Base-by-base conservation (phyloP, 306 rosid genomes). In the Leucaena leucocephala region DNA sequence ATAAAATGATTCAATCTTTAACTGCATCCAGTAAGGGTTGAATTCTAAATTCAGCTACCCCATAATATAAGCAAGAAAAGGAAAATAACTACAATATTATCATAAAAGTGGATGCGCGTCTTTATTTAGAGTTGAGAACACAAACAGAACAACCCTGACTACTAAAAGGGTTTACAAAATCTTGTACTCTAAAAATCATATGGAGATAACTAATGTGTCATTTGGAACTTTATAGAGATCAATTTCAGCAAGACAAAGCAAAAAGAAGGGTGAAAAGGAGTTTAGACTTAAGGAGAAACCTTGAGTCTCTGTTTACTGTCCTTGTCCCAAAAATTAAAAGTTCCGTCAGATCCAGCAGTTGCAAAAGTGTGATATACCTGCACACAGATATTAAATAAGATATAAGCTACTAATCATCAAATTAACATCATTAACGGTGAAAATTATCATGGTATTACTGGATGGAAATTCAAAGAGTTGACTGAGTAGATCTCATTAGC, bases 251-350 rank as follows among this genome's bases (percentile, higher is more conserved):
- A 68, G 12, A 44, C 21, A 42, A 19, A 8, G 6, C 7, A 68
- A 15, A 68, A 14, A 2, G 39, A 1, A 9, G 36, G 21, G 21
- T 2, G 21, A 22, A 40, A 44, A 33, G 13, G n/a, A n/a, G 16
- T 13, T 14, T 70, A 70, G 59, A 33, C 0, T 46, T 46, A 33
- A 70, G 66, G 10, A 82, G 54, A 74, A 42, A 95, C 98, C 98
- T 95, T 93, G 62, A 93, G 97, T 83, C 98, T 93, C 83, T 95
- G 98, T 82, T 93, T 95, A 78, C 98, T 95, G 87, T 95, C 98
- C 84, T 95, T 93, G 72, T 93, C 98, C 98, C 99, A 93, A 85
- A 95, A 93, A 86, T 95, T 91, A 81, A 93, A 93, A 74, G 98
- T 90, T 57, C 99, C 99, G 65, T 95, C 98, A 61, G 97, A 95